Base-by-base conservation (phyloP, 768 basidiomycete species). In the Naematelia aurantialba region DNA sequence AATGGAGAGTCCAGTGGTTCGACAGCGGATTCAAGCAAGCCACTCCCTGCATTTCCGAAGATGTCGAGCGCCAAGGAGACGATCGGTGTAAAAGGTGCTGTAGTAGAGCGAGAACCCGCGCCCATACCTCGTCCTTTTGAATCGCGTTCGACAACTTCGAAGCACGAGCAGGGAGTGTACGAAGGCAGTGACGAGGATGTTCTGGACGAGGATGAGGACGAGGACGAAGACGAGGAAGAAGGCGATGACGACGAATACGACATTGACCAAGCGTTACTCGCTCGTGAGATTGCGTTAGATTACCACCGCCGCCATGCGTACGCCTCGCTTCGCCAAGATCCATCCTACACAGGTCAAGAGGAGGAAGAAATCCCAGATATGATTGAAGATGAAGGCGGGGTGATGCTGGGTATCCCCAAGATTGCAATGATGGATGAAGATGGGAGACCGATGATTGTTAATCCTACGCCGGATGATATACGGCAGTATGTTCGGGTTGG, bases 341-440 rank as follows among this genome's bases (percentile, higher is more conserved):
- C 49, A 1, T 56, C 71, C 13, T 58, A 66, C 42, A 39, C 46
- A 17, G 45, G 47, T 2, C 49, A 45, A 31, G 80, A 71, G n/a
- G 78, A 75, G 26, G 79, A 76, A 54, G 80, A 80, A 59, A 66
- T 59, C 1, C 27, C 19, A 19, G 53, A 45, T 11, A 45, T 25
- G 12, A 55, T 52, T 13, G 50, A 48, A 29, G 59, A 59, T 21
- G 56, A 19, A 10, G 70, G 59, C 17, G 59, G 60, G 4, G 68
- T 72, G 25, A 60, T 72, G 47, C 51, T 72, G n/a, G 70, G 63
- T 39, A 52, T 72, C 44, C 70, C 70, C 3, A 49, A 51, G 21
- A 59, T 69, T 10, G 49, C 59, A 2, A 49, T 46, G 29, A 56
- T 45, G 45, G 53, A 54, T 45, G 22, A 21, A 14, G 48, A 30